Conservation (phyloP, 805 yeast genomes). For the Candida pini region DNA sequence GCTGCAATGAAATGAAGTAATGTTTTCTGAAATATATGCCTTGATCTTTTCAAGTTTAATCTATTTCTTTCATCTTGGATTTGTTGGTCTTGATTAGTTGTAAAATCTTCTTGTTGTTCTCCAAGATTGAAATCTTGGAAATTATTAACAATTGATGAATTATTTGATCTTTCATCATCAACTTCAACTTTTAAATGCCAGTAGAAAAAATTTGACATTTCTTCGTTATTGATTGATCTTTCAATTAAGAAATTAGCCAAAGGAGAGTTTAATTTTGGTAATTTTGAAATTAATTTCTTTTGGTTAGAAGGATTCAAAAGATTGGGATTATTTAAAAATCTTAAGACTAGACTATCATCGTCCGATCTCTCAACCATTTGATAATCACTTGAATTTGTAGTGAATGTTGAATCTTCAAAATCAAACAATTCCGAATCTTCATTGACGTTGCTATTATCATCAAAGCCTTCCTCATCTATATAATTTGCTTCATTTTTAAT, state of each 20-base stretch:
- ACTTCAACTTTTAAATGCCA: constrained; percentile 91
- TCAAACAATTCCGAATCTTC: constrained; percentile 17
- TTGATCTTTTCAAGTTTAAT: constrained; percentile 3
- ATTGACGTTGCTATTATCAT: constrained; percentile 5
- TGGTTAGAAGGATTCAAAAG: constrained; percentile 10
- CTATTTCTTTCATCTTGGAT: constrained; percentile 6
- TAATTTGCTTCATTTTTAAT: constrained; percentile 62
- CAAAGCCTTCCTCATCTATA: constrained; percentile 14
- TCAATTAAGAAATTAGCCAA: constrained; percentile 70
- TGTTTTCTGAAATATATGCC: constrained; percentile 22
- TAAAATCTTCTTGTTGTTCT: constrained; percentile 12
- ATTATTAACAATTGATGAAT: constrained; percentile 3
- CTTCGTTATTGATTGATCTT: constrained; percentile 57
- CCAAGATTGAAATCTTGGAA: no score
- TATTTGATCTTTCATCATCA: constrained; percentile 46
- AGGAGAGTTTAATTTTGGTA: constrained; percentile 42
- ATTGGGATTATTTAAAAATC: constrained; percentile 20
- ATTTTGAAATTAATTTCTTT: constrained; percentile 8
- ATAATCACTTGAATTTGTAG: constrained; percentile 28
- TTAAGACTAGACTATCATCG: constrained; percentile 20
- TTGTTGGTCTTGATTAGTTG: constrained; percentile 6
- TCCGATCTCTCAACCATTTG: constrained; percentile 25
- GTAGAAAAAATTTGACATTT: constrained; percentile 76
- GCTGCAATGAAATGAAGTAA: constrained; percentile 24
- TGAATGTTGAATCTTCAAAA: constrained; percentile 20